phyloP scores from a whole-genome alignment of 148 eudicot genomes.

The Tetragonia tetragonoides region DNA sequence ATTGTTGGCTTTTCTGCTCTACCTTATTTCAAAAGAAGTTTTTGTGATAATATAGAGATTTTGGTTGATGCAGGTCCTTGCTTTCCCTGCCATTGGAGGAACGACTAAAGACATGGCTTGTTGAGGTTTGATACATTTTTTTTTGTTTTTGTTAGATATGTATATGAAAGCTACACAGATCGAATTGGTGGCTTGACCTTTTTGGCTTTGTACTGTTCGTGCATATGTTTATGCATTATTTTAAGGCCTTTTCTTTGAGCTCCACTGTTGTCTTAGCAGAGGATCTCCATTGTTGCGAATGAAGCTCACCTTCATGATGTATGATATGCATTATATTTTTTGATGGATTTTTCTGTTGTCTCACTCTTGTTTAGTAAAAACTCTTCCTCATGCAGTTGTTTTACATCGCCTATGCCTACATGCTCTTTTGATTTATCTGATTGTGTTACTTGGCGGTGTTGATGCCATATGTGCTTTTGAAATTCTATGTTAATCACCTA shows the following conservation, averaged over 20 bases:
- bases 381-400: not conserved
- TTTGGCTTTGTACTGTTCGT: not conserved
- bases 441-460: no score
- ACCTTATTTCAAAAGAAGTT: not conserved
- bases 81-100: conserved; percentile 63
- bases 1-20: no score
- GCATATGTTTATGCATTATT: not conserved
- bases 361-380: not conserved
- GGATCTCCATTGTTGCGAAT: not conserved
- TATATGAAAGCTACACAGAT: not conserved
- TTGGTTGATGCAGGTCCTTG: conserved; percentile 50
- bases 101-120: conserved; percentile 53
- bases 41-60: not conserved
- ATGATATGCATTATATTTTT: not conserved
- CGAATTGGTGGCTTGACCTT: not conserved
- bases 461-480: not conserved
- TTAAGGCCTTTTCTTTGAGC: not conserved
- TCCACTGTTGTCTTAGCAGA: not conserved
- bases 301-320: not conserved
- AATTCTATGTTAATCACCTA: not conserved
- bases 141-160: not conserved
- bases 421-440: not conserved
- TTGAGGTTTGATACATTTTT: conserved; percentile 54
- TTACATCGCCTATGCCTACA: not conserved
- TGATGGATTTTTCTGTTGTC: not conserved